Conservation (phyloP, 306 rosid genomes). For the Quercus berberidifolia region DNA sequence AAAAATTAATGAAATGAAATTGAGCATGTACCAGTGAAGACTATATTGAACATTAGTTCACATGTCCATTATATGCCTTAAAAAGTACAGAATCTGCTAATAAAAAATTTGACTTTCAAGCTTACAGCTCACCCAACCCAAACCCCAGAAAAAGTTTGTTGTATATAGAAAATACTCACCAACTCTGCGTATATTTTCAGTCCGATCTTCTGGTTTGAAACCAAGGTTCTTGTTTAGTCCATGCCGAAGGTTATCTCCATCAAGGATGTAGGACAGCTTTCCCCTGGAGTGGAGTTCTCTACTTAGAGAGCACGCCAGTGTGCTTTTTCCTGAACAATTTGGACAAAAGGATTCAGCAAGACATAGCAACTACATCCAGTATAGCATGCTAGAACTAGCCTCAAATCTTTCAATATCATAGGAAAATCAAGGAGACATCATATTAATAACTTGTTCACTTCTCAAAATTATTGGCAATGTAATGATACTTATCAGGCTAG, state of each 20-base stretch:
- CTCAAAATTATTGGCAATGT: not conserved
- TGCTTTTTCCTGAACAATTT: conserved; percentile 66
- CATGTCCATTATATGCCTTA: not conserved
- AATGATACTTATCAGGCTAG: not conserved
- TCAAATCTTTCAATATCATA: not conserved
- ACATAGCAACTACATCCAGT: not conserved
- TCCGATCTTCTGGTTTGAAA: conserved; percentile 70
- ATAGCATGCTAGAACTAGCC: not conserved
- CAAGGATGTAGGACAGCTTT: conserved; percentile 74
- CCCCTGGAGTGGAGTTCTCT: conserved; percentile 61
- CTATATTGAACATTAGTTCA: not conserved
- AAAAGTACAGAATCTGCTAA: not conserved
- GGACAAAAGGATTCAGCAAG: not conserved
- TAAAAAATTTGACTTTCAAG: not conserved
- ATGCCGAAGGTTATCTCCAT: conserved; percentile 89
- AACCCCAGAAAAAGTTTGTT: conserved; percentile 6
- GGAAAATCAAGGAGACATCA: not conserved
- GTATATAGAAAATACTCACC: conserved; percentile 39
- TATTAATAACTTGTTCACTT: not conserved
- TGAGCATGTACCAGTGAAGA: not conserved
- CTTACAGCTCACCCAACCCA: not conserved
- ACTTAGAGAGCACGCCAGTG: conserved; percentile 71
- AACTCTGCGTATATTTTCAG: conserved; percentile 85
- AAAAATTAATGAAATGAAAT: not conserved
- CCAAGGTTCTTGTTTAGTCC: conserved; percentile 78